Conservation (phyloP, 345 rosid genomes). For the Dipteronia sinensis region DNA sequence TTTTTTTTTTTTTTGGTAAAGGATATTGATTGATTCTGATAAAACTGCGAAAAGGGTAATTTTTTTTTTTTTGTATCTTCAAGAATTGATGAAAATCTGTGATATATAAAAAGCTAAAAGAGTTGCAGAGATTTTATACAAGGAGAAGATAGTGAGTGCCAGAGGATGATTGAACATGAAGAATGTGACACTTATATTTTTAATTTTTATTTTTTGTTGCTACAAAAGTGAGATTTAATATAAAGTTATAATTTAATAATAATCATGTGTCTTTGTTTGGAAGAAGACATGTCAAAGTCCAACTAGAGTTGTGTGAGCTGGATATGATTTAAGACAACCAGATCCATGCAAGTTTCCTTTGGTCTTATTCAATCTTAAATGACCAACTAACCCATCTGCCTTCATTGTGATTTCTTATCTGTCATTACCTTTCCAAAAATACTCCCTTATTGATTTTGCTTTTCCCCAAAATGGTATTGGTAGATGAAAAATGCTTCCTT, state of each 20-base stretch:
- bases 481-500: too few species aligned
- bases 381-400: slow-evolving; percentile 26
- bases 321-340: slow-evolving; percentile 38
- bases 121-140: neutral
- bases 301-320: slow-evolving; percentile 46
- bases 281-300: slow-evolving; percentile 42
- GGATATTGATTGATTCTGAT: neutral
- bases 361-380: slow-evolving; percentile 25
- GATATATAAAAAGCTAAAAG: neutral
- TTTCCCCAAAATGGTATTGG: neutral
- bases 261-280: slow-evolving; percentile 29
- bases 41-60: neutral
- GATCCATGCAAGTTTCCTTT: slow-evolving; percentile 29
- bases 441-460: neutral
- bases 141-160: slow-evolving; percentile 10
- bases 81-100: neutral
- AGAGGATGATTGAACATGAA: slow-evolving; percentile 13
- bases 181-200: slow-evolving; percentile 23
- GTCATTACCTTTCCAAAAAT: slow-evolving; percentile 18
- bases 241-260: slow-evolving; percentile 13
- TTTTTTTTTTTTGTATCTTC: neutral
- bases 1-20: too few species aligned
- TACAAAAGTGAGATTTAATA: neutral
- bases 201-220: neutral
- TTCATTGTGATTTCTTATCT: slow-evolving; percentile 35